phyloP scores from a whole-genome alignment of 768 basidiomycete species.

The Suillus variegatus region DNA sequence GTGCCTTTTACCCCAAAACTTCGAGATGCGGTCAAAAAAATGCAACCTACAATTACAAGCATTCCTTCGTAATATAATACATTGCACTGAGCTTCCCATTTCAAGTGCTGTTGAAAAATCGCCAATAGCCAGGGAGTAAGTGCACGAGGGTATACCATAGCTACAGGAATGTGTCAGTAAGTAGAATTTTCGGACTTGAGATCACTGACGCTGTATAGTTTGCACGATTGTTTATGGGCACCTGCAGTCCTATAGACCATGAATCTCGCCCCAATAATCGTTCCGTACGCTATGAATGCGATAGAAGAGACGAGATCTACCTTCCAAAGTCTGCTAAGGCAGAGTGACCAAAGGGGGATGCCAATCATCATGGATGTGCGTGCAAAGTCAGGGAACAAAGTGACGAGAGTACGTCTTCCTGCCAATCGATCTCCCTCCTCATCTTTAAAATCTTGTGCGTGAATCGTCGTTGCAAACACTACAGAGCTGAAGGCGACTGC shows the following conservation, averaged over 20 bases:
- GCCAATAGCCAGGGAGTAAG: slow-evolving; percentile 14
- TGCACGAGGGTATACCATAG: slow-evolving; percentile 9
- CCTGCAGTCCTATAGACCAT: background rate
- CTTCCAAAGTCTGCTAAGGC: slow-evolving; percentile 6
- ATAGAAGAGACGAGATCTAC: background rate
- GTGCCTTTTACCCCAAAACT: no score
- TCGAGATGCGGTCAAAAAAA: no score
- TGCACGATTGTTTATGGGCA: slow-evolving; percentile 6
- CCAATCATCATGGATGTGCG: slow-evolving; percentile 5
- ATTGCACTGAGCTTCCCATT: background rate
- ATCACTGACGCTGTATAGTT: slow-evolving; percentile 8
- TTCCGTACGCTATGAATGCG: background rate
- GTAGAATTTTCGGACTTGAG: background rate
- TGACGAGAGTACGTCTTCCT: slow-evolving; percentile 39
- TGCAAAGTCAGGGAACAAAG: slow-evolving; percentile 29
- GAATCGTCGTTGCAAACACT: slow-evolving; percentile 27
- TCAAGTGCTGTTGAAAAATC: slow-evolving; percentile 8
- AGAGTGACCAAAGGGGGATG: slow-evolving; percentile 10
- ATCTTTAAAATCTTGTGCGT: slow-evolving; percentile 29
- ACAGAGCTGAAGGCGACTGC: slow-evolving; percentile 23
- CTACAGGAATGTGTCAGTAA: background rate
- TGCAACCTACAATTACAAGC: no score
- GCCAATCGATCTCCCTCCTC: slow-evolving; percentile 33
- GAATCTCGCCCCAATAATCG: slow-evolving; percentile 4
- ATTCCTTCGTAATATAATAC: background rate